Conservation (phyloP, 148 eudicot genomes). For the Nyssa sinensis region DNA sequence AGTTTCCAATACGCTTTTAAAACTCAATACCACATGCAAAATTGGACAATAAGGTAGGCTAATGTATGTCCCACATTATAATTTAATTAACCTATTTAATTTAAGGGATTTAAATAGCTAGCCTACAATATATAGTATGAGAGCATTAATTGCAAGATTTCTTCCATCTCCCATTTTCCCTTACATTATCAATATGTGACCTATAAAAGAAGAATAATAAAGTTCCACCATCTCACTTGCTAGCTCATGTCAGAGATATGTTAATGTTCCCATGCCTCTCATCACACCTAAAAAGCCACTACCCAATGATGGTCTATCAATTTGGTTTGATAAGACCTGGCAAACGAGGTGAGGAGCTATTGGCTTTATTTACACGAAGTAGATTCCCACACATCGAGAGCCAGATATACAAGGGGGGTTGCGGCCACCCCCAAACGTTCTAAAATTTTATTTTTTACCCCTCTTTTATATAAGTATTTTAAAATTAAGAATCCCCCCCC, state of each 20-base stretch:
- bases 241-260: too few relatives aligned
- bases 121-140: neutral
- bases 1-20: neutral
- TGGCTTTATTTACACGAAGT: too few relatives aligned
- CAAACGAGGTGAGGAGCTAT: too few relatives aligned
- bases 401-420: too few relatives aligned
- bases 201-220: neutral
- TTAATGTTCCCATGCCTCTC: neutral
- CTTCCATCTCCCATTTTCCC: neutral
- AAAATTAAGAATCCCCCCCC: too few relatives aligned
- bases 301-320: neutral
- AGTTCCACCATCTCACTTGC: neutral
- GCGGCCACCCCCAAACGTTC: too few relatives aligned
- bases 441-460: too few relatives aligned
- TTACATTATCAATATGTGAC: too few relatives aligned
- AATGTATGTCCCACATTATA: neutral
- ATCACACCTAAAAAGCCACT: neutral
- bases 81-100: neutral
- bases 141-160: neutral
- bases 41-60: neutral
- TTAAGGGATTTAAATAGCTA: neutral
- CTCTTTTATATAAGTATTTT: too few relatives aligned
- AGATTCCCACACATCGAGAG: too few relatives aligned
- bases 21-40: neutral
- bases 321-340: neutral